Conservation (phyloP, 2,329 filamentous ascomycete genomes). For the Cadophora sp. region DNA sequence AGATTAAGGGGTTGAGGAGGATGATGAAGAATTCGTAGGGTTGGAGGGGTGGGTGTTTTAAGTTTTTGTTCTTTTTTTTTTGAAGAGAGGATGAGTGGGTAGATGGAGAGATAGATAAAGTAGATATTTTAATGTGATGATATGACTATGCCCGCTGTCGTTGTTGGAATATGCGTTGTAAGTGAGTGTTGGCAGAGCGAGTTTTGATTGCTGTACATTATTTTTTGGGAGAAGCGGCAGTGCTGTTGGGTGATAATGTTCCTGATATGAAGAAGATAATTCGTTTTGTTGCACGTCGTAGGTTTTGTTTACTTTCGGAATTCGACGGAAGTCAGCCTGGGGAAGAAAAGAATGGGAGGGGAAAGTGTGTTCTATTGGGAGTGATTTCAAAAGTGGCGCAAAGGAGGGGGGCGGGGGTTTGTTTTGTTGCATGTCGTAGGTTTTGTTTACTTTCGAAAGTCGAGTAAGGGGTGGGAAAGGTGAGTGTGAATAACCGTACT, state of each 20-base stretch:
- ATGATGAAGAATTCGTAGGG: conserved; percentile 41
- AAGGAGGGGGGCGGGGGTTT: background rate
- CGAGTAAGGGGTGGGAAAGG: background rate
- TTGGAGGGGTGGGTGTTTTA: background rate
- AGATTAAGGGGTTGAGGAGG: conserved; percentile 42
- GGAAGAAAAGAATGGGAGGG: background rate
- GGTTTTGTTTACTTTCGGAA: background rate
- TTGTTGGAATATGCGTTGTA: too few species aligned
- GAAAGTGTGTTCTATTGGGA: too few species aligned
- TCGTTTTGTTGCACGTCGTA: conserved; percentile 6
- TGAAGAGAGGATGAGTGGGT: background rate
- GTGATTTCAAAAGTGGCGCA: too few species aligned
- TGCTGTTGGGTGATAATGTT: too few species aligned
- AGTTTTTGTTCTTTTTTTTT: too few species aligned
- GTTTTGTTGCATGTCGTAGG: too few species aligned
- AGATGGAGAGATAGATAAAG: background rate
- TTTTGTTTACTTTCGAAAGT: background rate
- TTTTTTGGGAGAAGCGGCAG: too few species aligned
- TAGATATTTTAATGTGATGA: conserved; percentile 13
- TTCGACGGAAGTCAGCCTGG: background rate
- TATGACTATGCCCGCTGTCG: background rate
- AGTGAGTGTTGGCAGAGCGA: too few species aligned
- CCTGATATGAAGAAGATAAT: too few species aligned
- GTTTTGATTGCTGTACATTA: too few species aligned
- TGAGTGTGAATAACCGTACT: background rate